Conservation (phyloP, 192 early-diverging fungal genomes). For the Chytriomyces confervae region DNA sequence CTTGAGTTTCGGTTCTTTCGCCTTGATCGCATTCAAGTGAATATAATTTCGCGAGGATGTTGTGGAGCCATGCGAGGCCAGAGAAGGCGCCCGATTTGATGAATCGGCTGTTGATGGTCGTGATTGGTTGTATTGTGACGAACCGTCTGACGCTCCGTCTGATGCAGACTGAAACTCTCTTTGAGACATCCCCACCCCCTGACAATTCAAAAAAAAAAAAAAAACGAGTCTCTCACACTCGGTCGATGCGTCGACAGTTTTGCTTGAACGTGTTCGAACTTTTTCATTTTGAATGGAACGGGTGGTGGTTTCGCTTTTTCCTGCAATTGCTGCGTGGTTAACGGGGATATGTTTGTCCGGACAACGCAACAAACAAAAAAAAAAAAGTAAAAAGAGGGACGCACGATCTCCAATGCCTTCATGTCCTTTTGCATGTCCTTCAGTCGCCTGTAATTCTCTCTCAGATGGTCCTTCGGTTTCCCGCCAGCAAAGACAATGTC, state of each 20-base stretch:
- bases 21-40: conserved; percentile 46
- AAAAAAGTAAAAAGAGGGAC: background rate
- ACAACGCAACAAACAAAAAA: background rate
- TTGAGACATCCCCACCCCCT: background rate
- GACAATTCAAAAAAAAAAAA: conserved; percentile 3
- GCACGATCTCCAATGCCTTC: conserved; percentile 39
- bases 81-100: background rate
- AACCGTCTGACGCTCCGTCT: background rate
- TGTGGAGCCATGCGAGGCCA: conserved; percentile 1
- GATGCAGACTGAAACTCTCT: background rate
- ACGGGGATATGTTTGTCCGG: background rate
- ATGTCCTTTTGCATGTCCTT: conserved; percentile 46
- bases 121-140: conserved; percentile 26
- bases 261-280: conserved; percentile 52
- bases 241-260: conserved; percentile 45
- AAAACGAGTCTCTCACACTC: conserved; percentile 7
- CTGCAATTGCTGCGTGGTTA: background rate
- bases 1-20: conserved; percentile 27
- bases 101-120: conserved; percentile 44
- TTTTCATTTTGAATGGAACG: conserved; percentile 56
- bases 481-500: conserved; percentile 55
- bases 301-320: conserved; percentile 46
- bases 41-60: conserved; percentile 50
- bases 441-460: conserved; percentile 50
- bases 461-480: conserved; percentile 58